Evolutionary conservation across 495 filamentous ascomycete species (phyloP), one percentile per base, ranked within the genome.

Genomic region (Aspergillus hancockii): DNA sequence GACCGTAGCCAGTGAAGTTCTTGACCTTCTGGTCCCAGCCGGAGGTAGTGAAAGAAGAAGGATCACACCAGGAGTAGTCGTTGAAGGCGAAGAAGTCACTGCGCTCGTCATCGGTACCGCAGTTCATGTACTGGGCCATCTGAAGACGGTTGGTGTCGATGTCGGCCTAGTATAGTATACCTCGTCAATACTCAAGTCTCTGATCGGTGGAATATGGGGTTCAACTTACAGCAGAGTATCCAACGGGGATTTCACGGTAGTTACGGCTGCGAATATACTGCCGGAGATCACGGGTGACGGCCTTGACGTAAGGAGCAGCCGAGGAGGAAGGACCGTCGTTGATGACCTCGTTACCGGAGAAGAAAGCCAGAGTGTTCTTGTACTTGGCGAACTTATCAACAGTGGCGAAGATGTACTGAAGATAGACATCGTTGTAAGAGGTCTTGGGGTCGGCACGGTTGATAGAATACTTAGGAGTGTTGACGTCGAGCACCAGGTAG

Each of bases 11-110:
- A 59, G 84, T 87, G 80, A 93, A 97, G 73, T 87, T 90, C 79
- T 90, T 83, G 52, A 97, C 94, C 84, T 97, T 97, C 72, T 90
- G 77, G 69, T 90, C 81, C 92, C 92, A 98, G 62, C 91, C 92
- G 52, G 93, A 90, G 50, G 71, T 81, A 23, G 68, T 67, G 77
- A 90, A 96, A 54, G 88, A 84, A 21, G 92, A 90, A 52, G 83
- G 84, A 64, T 92, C 88, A 68, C 93, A 98, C 93, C 93, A 98
- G 49, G 92, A 97, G 79, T 97, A 97, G 76, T 97, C 94, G 76
- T 98, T 97, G 79, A 97, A 96, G 51, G 91, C 93, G 73, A 96
- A 97, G 80, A 97, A 98, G 72, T 97, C 93, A 69, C 85, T 88
- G 30, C 93, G 86, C 78, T 89, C 86, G 66, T 91, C 90, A 52